Evolutionary conservation across 2,329 filamentous ascomycete genomes (phyloP).

Genomic region (Gnomoniopsis sp.): DNA sequence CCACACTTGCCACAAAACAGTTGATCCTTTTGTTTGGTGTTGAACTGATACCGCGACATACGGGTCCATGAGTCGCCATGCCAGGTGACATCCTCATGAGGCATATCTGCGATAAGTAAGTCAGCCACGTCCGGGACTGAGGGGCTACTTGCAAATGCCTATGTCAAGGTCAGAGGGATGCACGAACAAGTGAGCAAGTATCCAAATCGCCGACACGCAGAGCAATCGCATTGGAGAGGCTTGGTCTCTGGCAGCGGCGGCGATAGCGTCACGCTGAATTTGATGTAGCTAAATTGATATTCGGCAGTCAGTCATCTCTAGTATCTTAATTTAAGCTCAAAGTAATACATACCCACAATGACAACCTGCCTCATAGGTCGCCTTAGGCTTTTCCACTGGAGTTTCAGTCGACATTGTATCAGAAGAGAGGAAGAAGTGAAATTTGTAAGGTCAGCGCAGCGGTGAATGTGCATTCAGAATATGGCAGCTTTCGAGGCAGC

Average conservation of each 20-base stretch:
- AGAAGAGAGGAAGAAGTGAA: no score
- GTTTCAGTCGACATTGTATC: conserved; percentile 11
- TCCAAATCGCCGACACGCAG: conserved; percentile 47
- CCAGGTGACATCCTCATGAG: conserved; percentile 37
- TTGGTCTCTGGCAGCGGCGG: conserved; percentile 43
- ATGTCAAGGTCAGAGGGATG: not conserved
- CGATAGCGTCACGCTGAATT: conserved; percentile 44
- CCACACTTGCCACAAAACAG: conserved; percentile 48
- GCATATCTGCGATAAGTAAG: conserved; percentile 36
- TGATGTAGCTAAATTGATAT: conserved; percentile 47
- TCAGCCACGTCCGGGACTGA: no score
- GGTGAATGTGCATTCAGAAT: no score
- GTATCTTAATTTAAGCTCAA: no score
- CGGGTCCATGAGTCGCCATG: conserved; percentile 36
- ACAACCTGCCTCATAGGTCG: conserved; percentile 46
- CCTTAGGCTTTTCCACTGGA: conserved; percentile 21
- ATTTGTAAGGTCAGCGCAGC: no score
- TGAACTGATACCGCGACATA: conserved; percentile 40
- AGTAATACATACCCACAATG: no score
- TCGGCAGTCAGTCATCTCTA: no score
- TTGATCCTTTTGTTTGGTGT: conserved; percentile 44
- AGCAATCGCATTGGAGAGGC: conserved; percentile 51
- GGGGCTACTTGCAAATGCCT: not conserved
- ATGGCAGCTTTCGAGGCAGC: no score
- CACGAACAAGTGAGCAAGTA: conserved; percentile 47